These are phyloP conservation scores for Agarophyton chilense DNA, from an alignment of 23 red algal species.

Conservation along the genomic window DNA sequence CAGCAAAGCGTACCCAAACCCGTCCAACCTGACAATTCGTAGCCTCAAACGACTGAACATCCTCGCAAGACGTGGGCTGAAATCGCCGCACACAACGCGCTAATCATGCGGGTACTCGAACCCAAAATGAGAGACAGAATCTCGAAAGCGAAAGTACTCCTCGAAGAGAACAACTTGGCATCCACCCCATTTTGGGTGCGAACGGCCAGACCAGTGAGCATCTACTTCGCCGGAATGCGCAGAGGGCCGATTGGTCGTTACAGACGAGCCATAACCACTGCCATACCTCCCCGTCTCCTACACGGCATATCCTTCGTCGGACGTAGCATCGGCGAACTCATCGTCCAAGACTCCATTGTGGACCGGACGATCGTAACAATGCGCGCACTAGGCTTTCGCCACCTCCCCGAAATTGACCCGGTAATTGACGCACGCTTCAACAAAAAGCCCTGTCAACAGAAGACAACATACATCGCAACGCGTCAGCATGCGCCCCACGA, in stretches of 20 bases:
- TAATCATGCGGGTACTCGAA: background rate
- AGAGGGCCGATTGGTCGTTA: background rate
- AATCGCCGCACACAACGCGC: background rate
- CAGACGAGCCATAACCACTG: background rate
- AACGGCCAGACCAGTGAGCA: background rate
- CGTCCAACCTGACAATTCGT: too few species aligned
- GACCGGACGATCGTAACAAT: constrained; percentile 16
- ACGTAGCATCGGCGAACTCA: background rate
- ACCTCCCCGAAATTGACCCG: background rate
- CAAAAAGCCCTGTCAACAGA: background rate
- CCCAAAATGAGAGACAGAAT: background rate
- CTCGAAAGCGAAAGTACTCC: background rate
- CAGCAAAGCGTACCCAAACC: too few species aligned
- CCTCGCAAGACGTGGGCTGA: background rate
- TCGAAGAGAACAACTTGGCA: background rate
- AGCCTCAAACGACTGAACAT: too few species aligned
- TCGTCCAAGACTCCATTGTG: background rate
- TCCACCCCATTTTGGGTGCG: background rate
- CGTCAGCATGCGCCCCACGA: background rate
- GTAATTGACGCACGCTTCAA: background rate
- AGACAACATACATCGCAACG: background rate
- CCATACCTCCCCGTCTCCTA: background rate
- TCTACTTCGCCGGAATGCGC: constrained; percentile 10
- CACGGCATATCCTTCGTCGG: background rate
- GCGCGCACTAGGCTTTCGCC: constrained; percentile 7